phyloP scores from a whole-genome alignment of 805 yeast species.

The Metschnikowia reukaufii region DNA sequence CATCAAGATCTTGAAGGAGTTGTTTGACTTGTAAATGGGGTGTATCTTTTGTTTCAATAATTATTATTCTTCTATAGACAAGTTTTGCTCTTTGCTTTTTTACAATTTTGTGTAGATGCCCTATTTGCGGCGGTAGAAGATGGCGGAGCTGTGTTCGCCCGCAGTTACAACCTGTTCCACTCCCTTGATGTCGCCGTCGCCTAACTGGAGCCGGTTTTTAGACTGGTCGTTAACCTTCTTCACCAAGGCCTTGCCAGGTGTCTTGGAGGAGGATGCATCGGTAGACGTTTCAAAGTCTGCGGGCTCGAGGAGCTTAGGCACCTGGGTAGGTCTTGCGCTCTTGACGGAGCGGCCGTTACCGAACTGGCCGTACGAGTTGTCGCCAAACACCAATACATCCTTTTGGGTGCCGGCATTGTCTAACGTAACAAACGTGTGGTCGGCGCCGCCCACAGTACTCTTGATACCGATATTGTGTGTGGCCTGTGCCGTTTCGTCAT shows the following conservation, averaged over 20 bases:
- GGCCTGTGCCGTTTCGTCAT: slow-evolving; percentile 11
- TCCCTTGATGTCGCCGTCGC: slow-evolving; percentile 27
- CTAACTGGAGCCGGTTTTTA: slow-evolving; percentile 48
- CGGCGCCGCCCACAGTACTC: slow-evolving; percentile 59
- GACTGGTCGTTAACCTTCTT: slow-evolving; percentile 34
- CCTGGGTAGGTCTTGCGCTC: slow-evolving; percentile 49
- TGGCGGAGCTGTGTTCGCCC: slow-evolving; percentile 61
- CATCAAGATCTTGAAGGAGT: slow-evolving; percentile 75
- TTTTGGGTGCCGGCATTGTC: slow-evolving; percentile 43
- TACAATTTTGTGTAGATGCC: too few relatives aligned
- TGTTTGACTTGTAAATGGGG: slow-evolving; percentile 53
- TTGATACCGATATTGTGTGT: slow-evolving; percentile 21
- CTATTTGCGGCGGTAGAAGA: slow-evolving; percentile 50
- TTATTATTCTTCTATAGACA: slow-evolving; percentile 8
- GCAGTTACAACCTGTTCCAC: slow-evolving; percentile 61
- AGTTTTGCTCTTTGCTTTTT: not conserved
- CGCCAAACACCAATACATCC: slow-evolving; percentile 81
- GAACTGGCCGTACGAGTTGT: slow-evolving; percentile 76
- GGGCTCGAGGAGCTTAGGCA: slow-evolving; percentile 64
- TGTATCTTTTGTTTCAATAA: slow-evolving; percentile 30
- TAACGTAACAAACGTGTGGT: slow-evolving; percentile 63
- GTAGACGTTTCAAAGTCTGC: slow-evolving; percentile 25
- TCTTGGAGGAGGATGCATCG: too few relatives aligned
- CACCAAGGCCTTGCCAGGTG: slow-evolving; percentile 23
- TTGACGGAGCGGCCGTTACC: slow-evolving; percentile 78